phyloP scores from a whole-genome alignment of 192 early-diverging fungal species.

The Coemansia sp. region DNA sequence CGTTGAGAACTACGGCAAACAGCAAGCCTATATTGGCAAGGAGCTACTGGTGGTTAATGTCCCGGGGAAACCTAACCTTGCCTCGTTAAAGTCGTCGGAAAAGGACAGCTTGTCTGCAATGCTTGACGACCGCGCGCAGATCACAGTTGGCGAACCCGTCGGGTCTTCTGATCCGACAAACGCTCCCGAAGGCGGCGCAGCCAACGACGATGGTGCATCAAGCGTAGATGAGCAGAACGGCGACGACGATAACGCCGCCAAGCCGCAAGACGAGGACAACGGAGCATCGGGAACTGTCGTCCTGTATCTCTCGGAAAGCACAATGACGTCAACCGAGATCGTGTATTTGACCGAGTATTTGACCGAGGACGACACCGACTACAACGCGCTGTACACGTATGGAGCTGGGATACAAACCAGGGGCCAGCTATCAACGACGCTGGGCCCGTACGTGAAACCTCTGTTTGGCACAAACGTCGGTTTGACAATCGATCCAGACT shows the following conservation, averaged over 20 bases:
- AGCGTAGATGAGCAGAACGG: slow-evolving; percentile 8
- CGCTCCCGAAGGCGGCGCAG: slow-evolving; percentile 4
- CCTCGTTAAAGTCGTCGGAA: slow-evolving; percentile 10
- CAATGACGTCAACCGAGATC: slow-evolving; percentile 32
- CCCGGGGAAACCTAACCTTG: slow-evolving; percentile 29
- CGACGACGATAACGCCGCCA: not conserved
- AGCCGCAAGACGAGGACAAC: not conserved
- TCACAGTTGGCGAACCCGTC: slow-evolving; percentile 36
- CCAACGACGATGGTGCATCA: not conserved
- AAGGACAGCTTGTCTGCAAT: slow-evolving; percentile 26
- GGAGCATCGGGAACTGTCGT: slow-evolving; percentile 19
- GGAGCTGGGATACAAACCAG: slow-evolving; percentile 38
- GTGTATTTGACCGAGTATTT: slow-evolving; percentile 37
- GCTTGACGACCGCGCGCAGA: slow-evolving; percentile 23
- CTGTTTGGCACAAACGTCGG: slow-evolving; percentile 47
- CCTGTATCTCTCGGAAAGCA: slow-evolving; percentile 47
- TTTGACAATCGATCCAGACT: slow-evolving; percentile 29
- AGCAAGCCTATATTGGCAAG: slow-evolving; percentile 39
- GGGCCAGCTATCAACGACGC: slow-evolving; percentile 26
- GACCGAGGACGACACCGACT: slow-evolving; percentile 35
- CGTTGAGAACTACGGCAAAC: slow-evolving; percentile 47
- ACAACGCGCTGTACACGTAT: slow-evolving; percentile 36
- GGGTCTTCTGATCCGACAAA: not conserved
- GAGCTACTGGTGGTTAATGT: slow-evolving; percentile 51
- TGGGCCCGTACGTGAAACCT: slow-evolving; percentile 38